phyloP scores from a whole-genome alignment of 768 basidiomycete genomes.

The Macrolepiota dolichaula region DNA sequence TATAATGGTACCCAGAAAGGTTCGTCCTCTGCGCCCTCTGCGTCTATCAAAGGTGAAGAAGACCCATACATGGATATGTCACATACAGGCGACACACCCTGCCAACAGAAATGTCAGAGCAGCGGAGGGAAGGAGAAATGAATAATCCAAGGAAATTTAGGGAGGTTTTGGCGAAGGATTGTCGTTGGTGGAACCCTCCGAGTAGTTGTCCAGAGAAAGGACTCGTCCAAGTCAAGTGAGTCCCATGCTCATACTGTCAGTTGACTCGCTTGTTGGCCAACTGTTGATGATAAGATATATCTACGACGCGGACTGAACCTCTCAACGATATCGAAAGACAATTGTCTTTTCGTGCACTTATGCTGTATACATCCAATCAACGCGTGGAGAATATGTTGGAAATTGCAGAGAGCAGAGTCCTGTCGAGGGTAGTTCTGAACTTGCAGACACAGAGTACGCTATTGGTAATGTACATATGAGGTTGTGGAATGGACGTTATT shows the following conservation, averaged over 20 bases:
- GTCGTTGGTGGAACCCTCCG: constrained; percentile 51
- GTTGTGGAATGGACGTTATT: no score
- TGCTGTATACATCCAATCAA: constrained; percentile 66
- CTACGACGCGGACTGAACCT: constrained; percentile 58
- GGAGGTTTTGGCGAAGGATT: constrained; percentile 37
- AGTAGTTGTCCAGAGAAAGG: constrained; percentile 51
- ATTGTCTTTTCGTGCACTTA: constrained; percentile 67
- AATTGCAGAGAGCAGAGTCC: constrained; percentile 47
- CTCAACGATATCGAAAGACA: constrained; percentile 59
- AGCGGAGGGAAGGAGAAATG: constrained; percentile 10
- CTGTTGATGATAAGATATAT: constrained; percentile 38
- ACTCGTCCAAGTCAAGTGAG: constrained; percentile 61
- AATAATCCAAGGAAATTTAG: constrained; percentile 29
- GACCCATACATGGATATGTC: constrained; percentile 31
- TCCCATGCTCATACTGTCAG: not conserved
- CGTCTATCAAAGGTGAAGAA: constrained; percentile 23
- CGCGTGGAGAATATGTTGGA: constrained; percentile 65
- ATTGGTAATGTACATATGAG: constrained; percentile 64
- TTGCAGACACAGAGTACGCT: constrained; percentile 19
- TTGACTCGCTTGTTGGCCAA: constrained; percentile 8
- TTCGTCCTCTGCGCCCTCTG: not conserved
- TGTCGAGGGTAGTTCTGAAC: not conserved
- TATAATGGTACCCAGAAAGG: not conserved
- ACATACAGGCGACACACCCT: constrained; percentile 20
- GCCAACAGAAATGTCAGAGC: constrained; percentile 1